Base-by-base conservation (phyloP, 2,329 filamentous ascomycete species). In the Calcarisporium arbuscula region DNA sequence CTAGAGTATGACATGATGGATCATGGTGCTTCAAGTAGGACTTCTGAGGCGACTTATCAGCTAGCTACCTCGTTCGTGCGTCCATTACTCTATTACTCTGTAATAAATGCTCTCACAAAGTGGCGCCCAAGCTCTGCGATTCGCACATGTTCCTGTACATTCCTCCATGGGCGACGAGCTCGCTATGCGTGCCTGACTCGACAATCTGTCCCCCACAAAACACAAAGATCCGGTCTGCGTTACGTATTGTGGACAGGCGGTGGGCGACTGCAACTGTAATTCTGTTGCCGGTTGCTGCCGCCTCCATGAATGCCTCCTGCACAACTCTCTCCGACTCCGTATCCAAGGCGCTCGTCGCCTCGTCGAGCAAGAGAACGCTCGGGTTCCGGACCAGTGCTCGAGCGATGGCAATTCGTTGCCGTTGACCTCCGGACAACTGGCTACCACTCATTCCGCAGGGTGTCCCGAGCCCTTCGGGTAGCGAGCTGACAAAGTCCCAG, bases 221-320 rank as follows among this genome's bases (percentile, higher is more conserved):
- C 0, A 81, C 74, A 43, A 72, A 77, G 26, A 81, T 82, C 4
- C 64, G 54, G 49, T 80, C 71, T 0, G 73, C 74, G 36, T 79
- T 67, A 61, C 94, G 90, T 61, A 95, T 94, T 0, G 89, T 95
- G 3, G 83, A 90, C 6, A 95, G 70, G 22, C 90, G 77, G 61
- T 96, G 89, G 1, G 89, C 89, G 48, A 96, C 95, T 28, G 85
- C 90, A 54, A 96, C 94, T 4, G 89, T 95, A 0, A 89, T 95
- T 58, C 89, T 92, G 52, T 83, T 82, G 19, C 85, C 86, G 44
- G 75, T 70, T 23, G 94, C 77, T 16, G 95, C 72, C 23, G 77
- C 77, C 46, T 75, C 78, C 6, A 76, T 75, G 4, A 96, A 70
- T 3, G 89, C 89, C 45, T 82, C 77, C 57, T 96, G 95, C 40